Percentiles rank a stretch among this genome's conserved stretches.
phyloP scores from a whole-genome alignment of 2,329 filamentous ascomycete species.

The Grosmannia huntii region DNA sequence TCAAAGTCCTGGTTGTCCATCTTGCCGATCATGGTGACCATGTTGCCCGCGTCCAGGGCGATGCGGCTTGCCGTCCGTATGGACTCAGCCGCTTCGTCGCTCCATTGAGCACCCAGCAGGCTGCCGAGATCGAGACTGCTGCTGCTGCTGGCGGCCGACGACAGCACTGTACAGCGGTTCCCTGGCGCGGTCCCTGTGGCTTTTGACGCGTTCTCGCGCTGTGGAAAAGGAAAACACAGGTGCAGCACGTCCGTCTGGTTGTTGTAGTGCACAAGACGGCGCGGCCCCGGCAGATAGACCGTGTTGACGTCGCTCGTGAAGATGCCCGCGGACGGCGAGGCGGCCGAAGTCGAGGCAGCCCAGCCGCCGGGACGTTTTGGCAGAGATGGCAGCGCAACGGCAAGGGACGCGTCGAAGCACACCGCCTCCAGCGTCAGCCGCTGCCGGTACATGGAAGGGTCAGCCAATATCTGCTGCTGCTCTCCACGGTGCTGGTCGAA shows the following conservation, averaged over 20 bases:
- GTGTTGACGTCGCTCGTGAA: slow-evolving; percentile 9
- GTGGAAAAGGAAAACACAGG: slow-evolving; percentile 15
- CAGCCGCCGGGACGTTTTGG: neutral
- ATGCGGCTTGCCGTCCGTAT: slow-evolving; percentile 15
- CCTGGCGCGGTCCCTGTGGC: neutral
- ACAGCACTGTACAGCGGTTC: neutral
- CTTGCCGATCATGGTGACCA: neutral
- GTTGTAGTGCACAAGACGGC: slow-evolving; percentile 14
- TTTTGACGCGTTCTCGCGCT: neutral
- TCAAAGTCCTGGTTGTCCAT: slow-evolving; percentile 9
- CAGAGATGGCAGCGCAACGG: neutral
- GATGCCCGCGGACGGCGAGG: neutral
- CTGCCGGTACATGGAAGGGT: slow-evolving; percentile 9
- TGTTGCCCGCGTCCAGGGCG: slow-evolving; percentile 19
- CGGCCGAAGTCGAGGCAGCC: neutral
- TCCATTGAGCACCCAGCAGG: slow-evolving; percentile 19
- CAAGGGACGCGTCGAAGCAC: slow-evolving; percentile 8
- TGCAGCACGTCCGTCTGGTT: slow-evolving; percentile 17
- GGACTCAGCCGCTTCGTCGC: slow-evolving; percentile 15
- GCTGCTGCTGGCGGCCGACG: neutral
- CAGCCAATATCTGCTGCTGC: neutral
- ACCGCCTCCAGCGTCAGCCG: slow-evolving; percentile 3
- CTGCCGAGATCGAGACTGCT: neutral
- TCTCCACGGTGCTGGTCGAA: neutral
- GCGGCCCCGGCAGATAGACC: slow-evolving; percentile 15